These are phyloP conservation scores for Apiospora marii DNA, from an alignment of 2,329 filamentous ascomycete genomes.

Conservation along the genomic window DNA sequence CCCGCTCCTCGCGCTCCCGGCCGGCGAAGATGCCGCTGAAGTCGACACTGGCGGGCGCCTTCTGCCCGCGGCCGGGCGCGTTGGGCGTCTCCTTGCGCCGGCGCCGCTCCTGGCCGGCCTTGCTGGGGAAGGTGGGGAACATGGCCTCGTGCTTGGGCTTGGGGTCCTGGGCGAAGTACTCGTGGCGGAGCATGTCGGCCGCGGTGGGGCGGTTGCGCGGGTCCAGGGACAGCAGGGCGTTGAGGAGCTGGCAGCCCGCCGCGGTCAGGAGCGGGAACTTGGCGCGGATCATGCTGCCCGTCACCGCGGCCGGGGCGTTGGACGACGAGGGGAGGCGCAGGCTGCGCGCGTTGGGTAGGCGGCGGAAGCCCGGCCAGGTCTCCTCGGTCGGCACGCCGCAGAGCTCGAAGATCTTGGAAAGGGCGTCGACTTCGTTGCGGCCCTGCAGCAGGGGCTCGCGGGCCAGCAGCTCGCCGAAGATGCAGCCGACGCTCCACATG, in stretches of 20 bases:
- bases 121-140: conserved; percentile 97
- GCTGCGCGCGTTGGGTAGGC: conserved; percentile 84
- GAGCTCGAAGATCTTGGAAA: conserved; percentile 87
- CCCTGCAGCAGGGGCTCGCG: conserved; percentile 86
- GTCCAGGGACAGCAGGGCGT: conserved; percentile 75
- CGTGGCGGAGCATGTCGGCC: conserved; percentile 75
- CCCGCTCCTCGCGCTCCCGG: conserved; percentile 69
- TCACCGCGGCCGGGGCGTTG: conserved; percentile 46
- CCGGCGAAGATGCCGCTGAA: conserved; percentile 76
- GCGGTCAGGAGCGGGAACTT: conserved; percentile 84
- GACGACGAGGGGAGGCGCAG: conserved; percentile 67
- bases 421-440: conserved; percentile 90
- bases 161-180: conserved; percentile 89
- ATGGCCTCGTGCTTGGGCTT: conserved; percentile 88
- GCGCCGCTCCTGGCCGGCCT: conserved; percentile 88
- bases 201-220: conserved; percentile 76
- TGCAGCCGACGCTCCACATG: conserved; percentile 96
- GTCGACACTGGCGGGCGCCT: conserved; percentile 66
- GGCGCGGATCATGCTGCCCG: conserved; percentile 66
- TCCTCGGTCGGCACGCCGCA: conserved; percentile 86
- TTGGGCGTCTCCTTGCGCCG: conserved; percentile 77
- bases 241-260: conserved; percentile 75
- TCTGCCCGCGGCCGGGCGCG: conserved; percentile 80
- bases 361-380: conserved; percentile 85
- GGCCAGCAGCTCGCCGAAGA: conserved; percentile 89